Percentiles rank a stretch among this genome's conserved stretches.
Evolutionary conservation across 2,329 filamentous ascomycete species (phyloP).

Genomic region (Arthrobotrys entomopaga): DNA sequence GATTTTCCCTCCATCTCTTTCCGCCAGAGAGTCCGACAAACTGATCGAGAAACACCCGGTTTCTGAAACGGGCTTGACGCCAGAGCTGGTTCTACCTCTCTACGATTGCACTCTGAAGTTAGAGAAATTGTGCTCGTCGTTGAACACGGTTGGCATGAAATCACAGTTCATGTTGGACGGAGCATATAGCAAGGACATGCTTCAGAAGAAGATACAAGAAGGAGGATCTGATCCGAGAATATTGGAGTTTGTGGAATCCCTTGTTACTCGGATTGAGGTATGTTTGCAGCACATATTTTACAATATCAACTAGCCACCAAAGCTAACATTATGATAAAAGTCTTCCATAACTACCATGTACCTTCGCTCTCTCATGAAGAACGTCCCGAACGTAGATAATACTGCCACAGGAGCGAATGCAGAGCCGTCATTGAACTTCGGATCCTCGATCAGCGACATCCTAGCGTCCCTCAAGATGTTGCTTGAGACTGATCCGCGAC

Average conservation of each 20-base stretch:
- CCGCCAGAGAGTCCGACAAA: conserved; percentile 70
- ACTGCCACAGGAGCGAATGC: conserved; percentile 11
- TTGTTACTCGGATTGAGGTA: conserved; percentile 95
- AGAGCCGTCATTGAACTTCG: conserved; percentile 31
- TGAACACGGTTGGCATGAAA: conserved; percentile 62
- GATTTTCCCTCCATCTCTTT: conserved; percentile 89
- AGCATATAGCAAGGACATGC: conserved; percentile 71
- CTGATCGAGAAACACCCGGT: conserved; percentile 67
- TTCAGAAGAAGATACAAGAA: conserved; percentile 81
- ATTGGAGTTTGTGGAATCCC: conserved; percentile 89
- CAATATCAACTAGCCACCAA: neutral
- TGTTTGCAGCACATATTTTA: conserved; percentile 60
- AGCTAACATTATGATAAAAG: conserved; percentile 39
- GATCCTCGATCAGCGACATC: conserved; percentile 41
- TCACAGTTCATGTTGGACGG: conserved; percentile 67
- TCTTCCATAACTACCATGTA: conserved; percentile 58
- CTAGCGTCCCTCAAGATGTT: conserved; percentile 43
- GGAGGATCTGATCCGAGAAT: conserved; percentile 90
- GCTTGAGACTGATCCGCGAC: conserved; percentile 43
- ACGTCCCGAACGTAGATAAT: conserved; percentile 40
- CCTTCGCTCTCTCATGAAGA: conserved; percentile 56
- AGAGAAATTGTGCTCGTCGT: conserved; percentile 88
- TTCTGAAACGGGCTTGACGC: conserved; percentile 78
- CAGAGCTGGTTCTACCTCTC: conserved; percentile 84
- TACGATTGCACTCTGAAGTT: conserved; percentile 89